phyloP scores from a whole-genome alignment of 768 basidiomycete species.

The Kwoniella sp. region DNA sequence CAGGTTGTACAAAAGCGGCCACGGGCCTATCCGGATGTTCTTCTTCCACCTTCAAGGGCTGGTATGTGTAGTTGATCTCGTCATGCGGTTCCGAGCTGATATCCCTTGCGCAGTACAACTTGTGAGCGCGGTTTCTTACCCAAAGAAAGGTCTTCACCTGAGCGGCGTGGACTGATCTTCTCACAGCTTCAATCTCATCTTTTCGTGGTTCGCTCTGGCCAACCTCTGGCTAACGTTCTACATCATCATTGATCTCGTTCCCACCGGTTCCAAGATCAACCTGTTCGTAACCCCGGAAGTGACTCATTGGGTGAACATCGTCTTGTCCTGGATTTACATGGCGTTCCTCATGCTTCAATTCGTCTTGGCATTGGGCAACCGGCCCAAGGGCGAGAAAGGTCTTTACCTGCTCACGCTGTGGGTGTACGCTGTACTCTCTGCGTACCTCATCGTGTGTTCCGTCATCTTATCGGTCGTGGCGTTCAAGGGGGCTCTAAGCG shows the following conservation, averaged over 20 bases:
- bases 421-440: slow-evolving; percentile 76
- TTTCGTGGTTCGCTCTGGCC: slow-evolving; percentile 43
- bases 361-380: slow-evolving; percentile 73
- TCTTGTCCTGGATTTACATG: slow-evolving; percentile 80
- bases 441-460: slow-evolving; percentile 62
- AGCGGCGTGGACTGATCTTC: neutral
- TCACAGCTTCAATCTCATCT: slow-evolving; percentile 39
- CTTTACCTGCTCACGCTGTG: slow-evolving; percentile 63
- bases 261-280: slow-evolving; percentile 49
- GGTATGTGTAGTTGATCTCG: slow-evolving; percentile 54
- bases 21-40: slow-evolving; percentile 65
- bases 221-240: slow-evolving; percentile 56
- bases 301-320: slow-evolving; percentile 85
- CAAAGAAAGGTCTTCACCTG: too few relatives aligned
- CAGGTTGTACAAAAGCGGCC: slow-evolving; percentile 46
- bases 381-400: slow-evolving; percentile 80
- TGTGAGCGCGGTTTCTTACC: slow-evolving; percentile 46
- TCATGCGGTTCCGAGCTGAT: neutral
- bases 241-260: slow-evolving; percentile 75
- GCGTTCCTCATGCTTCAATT: slow-evolving; percentile 71
- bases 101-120: slow-evolving; percentile 26
- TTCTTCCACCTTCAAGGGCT: slow-evolving; percentile 92
- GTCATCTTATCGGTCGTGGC: slow-evolving; percentile 36
- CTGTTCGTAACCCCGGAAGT: slow-evolving; percentile 69
- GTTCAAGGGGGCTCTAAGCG: slow-evolving; percentile 53